Evolutionary conservation across 2,329 filamentous ascomycete species (phyloP).

Genomic region (Chrysoporthe puriensis): DNA sequence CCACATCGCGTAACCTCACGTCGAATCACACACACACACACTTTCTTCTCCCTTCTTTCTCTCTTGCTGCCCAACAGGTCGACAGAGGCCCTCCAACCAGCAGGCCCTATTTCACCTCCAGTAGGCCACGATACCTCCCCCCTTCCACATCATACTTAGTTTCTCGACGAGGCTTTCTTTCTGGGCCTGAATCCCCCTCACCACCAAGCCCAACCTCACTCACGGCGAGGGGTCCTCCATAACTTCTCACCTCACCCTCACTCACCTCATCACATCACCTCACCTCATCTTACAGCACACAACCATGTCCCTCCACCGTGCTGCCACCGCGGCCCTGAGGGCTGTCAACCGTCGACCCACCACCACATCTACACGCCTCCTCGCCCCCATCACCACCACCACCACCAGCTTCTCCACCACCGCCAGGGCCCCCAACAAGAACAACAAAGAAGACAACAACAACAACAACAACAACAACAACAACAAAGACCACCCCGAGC

Average conservation of each 20-base stretch:
- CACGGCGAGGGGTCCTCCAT: no score
- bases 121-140: not conserved
- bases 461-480: constrained; percentile 37
- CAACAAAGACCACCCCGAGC: constrained; percentile 33
- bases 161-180: no score
- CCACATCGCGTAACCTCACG: no score
- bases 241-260: not conserved
- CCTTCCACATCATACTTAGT: not conserved
- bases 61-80: not conserved
- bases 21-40: no score
- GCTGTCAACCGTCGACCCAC: constrained; percentile 11
- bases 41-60: no score
- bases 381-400: not conserved
- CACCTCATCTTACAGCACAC: not conserved
- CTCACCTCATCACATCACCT: not conserved
- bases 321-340: constrained; percentile 17
- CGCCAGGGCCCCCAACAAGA: constrained; percentile 33
- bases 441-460: constrained; percentile 35
- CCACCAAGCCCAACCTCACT: no score
- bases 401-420: constrained; percentile 7
- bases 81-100: not conserved
- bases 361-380: not conserved
- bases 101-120: not conserved
- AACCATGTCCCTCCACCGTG: constrained; percentile 19
- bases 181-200: no score